Conservation (phyloP, 345 rosid genomes). For the Aquilaria sinensis region DNA sequence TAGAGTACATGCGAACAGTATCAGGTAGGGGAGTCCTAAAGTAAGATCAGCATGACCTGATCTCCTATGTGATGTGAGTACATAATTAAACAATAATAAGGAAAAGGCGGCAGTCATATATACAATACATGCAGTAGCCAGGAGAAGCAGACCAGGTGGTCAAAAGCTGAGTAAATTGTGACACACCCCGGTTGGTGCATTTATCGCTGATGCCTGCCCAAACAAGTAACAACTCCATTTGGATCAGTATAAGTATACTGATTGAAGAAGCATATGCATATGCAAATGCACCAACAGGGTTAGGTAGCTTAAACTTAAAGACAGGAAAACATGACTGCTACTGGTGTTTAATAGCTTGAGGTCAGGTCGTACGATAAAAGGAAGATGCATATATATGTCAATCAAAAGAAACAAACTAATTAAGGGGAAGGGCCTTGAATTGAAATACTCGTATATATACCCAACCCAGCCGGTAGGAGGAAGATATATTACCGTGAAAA, state of each 20-base stretch:
- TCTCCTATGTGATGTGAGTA: too few species aligned
- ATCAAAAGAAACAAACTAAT: too few species aligned
- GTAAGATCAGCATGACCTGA: too few species aligned
- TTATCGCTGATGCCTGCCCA: slow-evolving; percentile 69
- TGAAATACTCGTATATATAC: too few species aligned
- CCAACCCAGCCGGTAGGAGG: too few species aligned
- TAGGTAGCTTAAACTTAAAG: background rate
- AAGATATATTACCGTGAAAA: slow-evolving; percentile 47
- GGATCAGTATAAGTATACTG: background rate
- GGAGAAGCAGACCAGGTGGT: slow-evolving; percentile 69
- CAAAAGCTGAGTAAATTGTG: slow-evolving; percentile 53
- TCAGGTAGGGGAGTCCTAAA: too few species aligned
- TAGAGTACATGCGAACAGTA: too few species aligned
- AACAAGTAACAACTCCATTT: background rate
- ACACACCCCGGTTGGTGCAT: slow-evolving; percentile 53
- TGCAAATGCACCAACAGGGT: background rate
- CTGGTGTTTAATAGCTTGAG: too few species aligned
- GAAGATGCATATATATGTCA: too few species aligned
- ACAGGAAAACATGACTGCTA: background rate
- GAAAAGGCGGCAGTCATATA: background rate
- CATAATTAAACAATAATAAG: background rate
- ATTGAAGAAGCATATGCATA: background rate
- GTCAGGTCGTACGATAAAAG: too few species aligned
- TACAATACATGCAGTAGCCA: slow-evolving; percentile 80
- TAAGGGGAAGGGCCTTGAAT: too few species aligned